phyloP scores from a whole-genome alignment of 495 filamentous ascomycete genomes.

The Jackrogersella minutella region DNA sequence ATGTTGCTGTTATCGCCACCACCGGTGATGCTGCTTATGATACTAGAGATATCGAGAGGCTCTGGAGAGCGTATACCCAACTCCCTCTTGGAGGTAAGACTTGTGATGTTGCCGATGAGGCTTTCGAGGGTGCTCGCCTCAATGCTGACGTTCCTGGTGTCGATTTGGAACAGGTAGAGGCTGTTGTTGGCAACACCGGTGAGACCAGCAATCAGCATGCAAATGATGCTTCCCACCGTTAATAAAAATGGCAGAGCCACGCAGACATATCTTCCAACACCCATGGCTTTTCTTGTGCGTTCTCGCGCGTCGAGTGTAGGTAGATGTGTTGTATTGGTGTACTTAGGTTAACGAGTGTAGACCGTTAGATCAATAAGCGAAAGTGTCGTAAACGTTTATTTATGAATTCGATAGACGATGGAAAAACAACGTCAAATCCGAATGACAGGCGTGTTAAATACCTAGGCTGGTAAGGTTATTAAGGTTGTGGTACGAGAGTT shows the following conservation, averaged over 20 bases:
- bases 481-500: constrained; percentile 21
- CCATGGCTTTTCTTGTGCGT: constrained; percentile 62
- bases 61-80: constrained; percentile 26
- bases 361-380: no score
- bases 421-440: constrained; percentile 10
- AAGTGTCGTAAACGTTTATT: no score
- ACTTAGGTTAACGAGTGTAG: constrained; percentile 20
- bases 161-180: constrained; percentile 79
- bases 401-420: neutral
- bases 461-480: no score
- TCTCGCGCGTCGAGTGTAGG: neutral
- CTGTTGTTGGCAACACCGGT: constrained; percentile 73
- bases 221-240: constrained; percentile 75
- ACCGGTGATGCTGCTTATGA: constrained; percentile 23
- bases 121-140: constrained; percentile 32
- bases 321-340: neutral
- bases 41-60: constrained; percentile 26
- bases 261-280: constrained; percentile 77
- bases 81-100: constrained; percentile 21
- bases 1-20: constrained; percentile 47
- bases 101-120: constrained; percentile 30
- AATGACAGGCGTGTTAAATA: constrained; percentile 1
- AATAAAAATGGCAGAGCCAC: constrained; percentile 81
- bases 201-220: constrained; percentile 74
- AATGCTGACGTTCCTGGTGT: constrained; percentile 57